Conservation (phyloP, 257 asterid genomes). For the Solanum tarapatanum region DNA sequence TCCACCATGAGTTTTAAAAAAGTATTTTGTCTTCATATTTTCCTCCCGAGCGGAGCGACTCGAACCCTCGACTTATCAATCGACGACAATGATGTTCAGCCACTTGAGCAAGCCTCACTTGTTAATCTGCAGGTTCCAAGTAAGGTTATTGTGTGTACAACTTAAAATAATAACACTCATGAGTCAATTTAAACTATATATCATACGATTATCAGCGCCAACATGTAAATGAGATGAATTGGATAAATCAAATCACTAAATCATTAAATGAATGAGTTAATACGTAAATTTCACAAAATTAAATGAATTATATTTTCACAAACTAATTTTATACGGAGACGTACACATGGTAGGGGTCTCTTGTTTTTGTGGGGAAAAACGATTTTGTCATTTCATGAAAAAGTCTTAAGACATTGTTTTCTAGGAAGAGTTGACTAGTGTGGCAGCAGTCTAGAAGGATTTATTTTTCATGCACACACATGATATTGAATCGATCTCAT, state of each 20-base stretch:
- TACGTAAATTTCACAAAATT: neutral
- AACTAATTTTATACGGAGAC: neutral
- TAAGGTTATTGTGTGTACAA: neutral
- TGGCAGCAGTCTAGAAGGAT: neutral
- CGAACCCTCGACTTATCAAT: no score
- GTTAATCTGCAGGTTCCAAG: neutral
- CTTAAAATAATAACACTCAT: no score
- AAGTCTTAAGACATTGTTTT: neutral
- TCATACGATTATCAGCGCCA: rapidly evolving
- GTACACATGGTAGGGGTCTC: neutral
- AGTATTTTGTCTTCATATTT: no score
- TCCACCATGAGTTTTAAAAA: no score
- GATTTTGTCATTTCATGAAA: neutral
- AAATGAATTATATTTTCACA: neutral
- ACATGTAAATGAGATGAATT: neutral
- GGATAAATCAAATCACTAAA: neutral
- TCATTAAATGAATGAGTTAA: neutral
- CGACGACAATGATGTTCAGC: no score
- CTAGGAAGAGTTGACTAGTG: neutral
- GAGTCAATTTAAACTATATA: no score
- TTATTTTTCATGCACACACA: neutral
- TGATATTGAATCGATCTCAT: no score
- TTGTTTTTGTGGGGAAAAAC: neutral
- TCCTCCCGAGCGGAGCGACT: no score
- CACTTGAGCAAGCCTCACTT: neutral